Base-by-base conservation (phyloP, 139 green algal genomes). In the Tetraselmis chui region DNA sequence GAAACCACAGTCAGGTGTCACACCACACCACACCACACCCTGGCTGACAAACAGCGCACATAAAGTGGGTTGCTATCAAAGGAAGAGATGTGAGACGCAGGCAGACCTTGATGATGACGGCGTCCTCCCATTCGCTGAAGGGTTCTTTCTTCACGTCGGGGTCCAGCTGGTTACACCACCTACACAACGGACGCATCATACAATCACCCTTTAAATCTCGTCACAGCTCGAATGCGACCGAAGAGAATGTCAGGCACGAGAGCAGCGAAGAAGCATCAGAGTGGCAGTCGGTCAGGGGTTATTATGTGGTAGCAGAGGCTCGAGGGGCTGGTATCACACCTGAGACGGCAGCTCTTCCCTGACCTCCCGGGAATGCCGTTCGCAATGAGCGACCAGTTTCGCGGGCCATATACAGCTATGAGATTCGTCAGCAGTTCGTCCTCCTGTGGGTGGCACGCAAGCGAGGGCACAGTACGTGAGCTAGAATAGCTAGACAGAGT, bases 381-480 rank as follows among this genome's bases (percentile, higher is more conserved):
- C 0, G 91, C 89, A 23, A 95, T 91, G 0, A 85, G 76, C 0
- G 85, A 88, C 92, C 92, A 95, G 27, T 91, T 95, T 75, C 90
- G 92, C 1, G 91, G 32, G 0, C 94, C 94, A 31, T 91, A 87
- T 32, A 89, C 81, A 1, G 76, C 77, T 0, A 97, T 92, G 0
- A 95, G 76, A n/a, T 76, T 30, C 2, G 79, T 81, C 25, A 97
- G 81, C 45, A 87, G 32, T 1, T 89, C 86, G 58, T 97, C 94
- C 84, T 97, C 94, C 92, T 97, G 89, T 67, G 45, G 18, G 45
- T n/a, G n/a, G n/a, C n/a, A n/a, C n/a, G n/a, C n/a, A n/a, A n/a
- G n/a, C n/a, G n/a, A n/a, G n/a, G n/a, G n/a, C n/a, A n/a, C n/a
- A n/a, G n/a, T n/a, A n/a, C n/a, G n/a, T n/a, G n/a, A n/a, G n/a